Evolutionary conservation across 306 rosid species (phyloP).

Genomic region (Trichosanthes cucumerina): DNA sequence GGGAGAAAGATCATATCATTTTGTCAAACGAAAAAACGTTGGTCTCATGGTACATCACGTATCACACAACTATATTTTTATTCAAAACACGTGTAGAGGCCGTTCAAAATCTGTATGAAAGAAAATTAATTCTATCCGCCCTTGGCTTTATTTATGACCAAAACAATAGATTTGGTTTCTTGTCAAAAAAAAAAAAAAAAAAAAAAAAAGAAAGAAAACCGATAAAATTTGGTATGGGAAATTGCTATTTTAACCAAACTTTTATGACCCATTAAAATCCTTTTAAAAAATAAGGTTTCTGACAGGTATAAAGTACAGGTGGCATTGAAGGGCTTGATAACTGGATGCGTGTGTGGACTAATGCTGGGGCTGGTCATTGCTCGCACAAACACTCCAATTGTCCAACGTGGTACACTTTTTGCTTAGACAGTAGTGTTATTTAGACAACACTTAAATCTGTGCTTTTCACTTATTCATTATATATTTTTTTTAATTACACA

Average conservation of each 20-base stretch:
- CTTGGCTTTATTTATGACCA: no score
- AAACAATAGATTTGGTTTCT: not conserved
- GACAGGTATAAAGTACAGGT: not conserved
- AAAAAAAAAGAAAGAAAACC: no score
- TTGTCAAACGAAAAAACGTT: not conserved
- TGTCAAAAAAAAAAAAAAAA: no score
- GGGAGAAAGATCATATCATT: not conserved
- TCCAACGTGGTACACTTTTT: not conserved
- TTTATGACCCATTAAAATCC: not conserved
- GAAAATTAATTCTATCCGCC: not conserved
- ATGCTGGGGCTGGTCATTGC: not conserved
- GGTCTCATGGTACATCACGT: not conserved
- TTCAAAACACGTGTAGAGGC: not conserved
- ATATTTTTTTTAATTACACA: no score
- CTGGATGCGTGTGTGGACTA: not conserved
- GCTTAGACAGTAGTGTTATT: no score
- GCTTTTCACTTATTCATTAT: no score
- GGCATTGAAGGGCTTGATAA: not conserved
- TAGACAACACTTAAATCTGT: no score
- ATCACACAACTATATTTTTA: not conserved
- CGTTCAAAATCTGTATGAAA: not conserved
- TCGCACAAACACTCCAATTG: not conserved
- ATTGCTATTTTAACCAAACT: not conserved
- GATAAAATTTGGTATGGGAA: not conserved
- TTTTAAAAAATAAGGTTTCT: not conserved